Base-by-base conservation (phyloP, 306 rosid genomes). In the Canavalia ensiformis region DNA sequence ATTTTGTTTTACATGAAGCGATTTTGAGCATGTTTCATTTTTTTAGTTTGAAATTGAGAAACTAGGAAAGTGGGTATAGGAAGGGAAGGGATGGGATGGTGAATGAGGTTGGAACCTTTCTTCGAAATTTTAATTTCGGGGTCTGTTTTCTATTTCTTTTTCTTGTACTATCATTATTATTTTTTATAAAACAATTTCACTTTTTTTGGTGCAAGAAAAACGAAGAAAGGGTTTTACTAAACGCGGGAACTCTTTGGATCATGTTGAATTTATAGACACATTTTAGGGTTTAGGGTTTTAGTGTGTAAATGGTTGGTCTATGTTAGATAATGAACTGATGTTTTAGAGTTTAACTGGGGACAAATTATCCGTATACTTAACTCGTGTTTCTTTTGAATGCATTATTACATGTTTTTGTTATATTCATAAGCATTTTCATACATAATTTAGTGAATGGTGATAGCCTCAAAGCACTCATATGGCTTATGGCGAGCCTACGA, bases 351-450 rank as follows among this genome's bases (percentile, higher is more conserved):
- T 2, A 76, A 39, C 45, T 18, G 2, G 25, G 65, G 39, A 76
- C 41, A 5, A 35, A 30, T 30, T 67, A 10, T 78, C 31, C 42
- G 25, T 30, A 18, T 31, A 28, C 12, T 78, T 45, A 12, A 25
- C 8, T 37, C 62, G 11, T 54, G 74, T 56, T 31, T 18, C 59
- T 41, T 31, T 52, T 25, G 37, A 9, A 31, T 44, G 7, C 63
- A 55, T 78, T 56, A 39, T 70, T 13, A 47, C 42, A n/a, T 46
- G 18, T 18, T 44, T 46, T 70, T 39, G 57, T 69, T 58, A n/a
- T 47, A 10, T 35, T 76, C 73, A 35, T 47, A 2, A 47, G n/a
- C 4, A 28, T 8, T 12, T 66, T 66, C 52, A 12, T 47, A 11
- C 25, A 11, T 68, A 45, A 45, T 46, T 5, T 68, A 46, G 56